These are phyloP conservation scores for Staphylotrichum tortipilum DNA, from an alignment of 495 filamentous ascomycete genomes.

Conservation along the genomic window DNA sequence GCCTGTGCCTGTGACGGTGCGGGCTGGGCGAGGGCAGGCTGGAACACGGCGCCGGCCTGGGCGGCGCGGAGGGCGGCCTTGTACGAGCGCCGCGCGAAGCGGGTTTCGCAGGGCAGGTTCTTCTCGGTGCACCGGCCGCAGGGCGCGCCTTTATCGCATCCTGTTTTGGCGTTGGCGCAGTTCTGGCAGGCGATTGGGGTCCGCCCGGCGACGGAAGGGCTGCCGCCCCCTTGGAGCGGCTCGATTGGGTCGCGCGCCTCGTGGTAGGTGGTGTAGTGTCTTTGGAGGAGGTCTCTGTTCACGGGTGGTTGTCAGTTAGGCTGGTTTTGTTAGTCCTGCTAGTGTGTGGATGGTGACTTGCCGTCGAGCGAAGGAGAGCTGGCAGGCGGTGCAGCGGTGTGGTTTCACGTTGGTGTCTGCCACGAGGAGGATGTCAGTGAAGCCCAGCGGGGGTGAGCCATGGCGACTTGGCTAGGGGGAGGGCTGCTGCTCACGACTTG, in stretches of 20 bases:
- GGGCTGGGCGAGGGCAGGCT: constrained; percentile 6
- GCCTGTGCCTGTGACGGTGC: constrained; percentile 12
- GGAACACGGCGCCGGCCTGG: constrained; percentile 23
- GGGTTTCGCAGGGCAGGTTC: constrained; percentile 45
- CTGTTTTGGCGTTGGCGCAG: constrained; percentile 55
- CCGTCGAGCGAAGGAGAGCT: constrained; percentile 55
- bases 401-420: constrained; percentile 60
- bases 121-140: constrained; percentile 51
- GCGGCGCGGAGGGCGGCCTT: constrained; percentile 39
- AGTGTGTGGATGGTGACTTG: constrained; percentile 20
- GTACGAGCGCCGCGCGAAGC: constrained; percentile 48
- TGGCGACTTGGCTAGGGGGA: background rate
- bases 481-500: constrained; percentile 41
- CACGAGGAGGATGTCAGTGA: constrained; percentile 14
- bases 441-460: background rate
- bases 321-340: background rate
- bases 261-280: constrained; percentile 48
- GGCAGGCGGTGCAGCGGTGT: constrained; percentile 49
- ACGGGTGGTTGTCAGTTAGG: background rate
- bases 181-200: constrained; percentile 50
- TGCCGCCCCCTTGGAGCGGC: constrained; percentile 28
- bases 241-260: constrained; percentile 36
- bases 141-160: constrained; percentile 57
- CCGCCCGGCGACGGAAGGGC: constrained; percentile 29
- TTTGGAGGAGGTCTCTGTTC: constrained; percentile 49